Percentiles rank a stretch among this genome's conserved stretches.
These are phyloP conservation scores for Lecanoromycetidae sp. DNA, from an alignment of 2,329 filamentous ascomycete genomes.

Conservation along the genomic window DNA sequence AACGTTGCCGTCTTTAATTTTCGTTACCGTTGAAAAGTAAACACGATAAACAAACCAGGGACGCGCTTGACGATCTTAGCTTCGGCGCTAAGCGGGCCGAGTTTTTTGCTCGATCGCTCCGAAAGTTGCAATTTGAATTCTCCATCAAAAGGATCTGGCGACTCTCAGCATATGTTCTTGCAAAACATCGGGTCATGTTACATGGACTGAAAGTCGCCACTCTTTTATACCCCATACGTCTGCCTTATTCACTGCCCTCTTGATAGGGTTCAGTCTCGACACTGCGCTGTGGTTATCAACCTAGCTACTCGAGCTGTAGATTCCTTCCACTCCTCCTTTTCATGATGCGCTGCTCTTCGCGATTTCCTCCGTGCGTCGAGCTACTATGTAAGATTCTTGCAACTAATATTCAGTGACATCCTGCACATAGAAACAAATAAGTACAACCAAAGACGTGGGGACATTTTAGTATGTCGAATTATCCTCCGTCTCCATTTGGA, in stretches of 20 bases:
- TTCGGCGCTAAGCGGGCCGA: neutral
- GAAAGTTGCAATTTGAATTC: neutral
- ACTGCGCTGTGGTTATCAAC: neutral
- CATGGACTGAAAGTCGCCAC: neutral
- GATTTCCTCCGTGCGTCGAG: neutral
- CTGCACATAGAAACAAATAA: too few species aligned
- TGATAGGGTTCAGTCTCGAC: conserved; percentile 7
- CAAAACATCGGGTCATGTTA: neutral
- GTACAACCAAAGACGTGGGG: too few species aligned
- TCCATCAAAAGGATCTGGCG: neutral
- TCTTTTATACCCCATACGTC: neutral
- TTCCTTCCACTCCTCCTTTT: neutral
- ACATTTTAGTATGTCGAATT: conserved; percentile 43
- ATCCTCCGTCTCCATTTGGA: conserved; percentile 36
- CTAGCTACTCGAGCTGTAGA: neutral
- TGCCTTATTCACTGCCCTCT: neutral
- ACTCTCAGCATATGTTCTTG: neutral
- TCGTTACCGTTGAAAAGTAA: too few species aligned
- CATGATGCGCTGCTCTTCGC: conserved; percentile 15
- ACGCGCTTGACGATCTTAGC: neutral
- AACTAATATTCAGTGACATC: neutral
- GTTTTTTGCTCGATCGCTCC: neutral
- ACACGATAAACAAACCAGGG: conserved; percentile 10
- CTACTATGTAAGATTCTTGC: neutral
- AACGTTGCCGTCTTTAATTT: neutral